These are phyloP conservation scores for Delonix regia DNA, from an alignment of 306 rosid genomes.

Conservation along the genomic window DNA sequence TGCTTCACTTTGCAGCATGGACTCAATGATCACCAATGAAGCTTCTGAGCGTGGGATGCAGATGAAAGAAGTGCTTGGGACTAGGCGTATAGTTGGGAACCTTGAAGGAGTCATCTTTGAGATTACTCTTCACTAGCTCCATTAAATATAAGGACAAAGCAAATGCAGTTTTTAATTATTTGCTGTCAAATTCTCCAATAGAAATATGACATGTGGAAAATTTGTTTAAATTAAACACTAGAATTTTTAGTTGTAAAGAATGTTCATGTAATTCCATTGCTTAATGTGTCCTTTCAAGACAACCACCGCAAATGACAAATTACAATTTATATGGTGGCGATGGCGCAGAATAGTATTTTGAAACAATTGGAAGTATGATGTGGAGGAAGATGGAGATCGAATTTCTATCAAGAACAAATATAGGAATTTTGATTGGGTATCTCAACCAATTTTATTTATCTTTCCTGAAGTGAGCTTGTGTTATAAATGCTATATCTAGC, in stretches of 20 bases:
- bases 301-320: no score
- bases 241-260: background rate
- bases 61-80: conserved; percentile 75
- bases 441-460: background rate
- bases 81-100: conserved; percentile 57
- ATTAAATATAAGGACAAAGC: background rate
- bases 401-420: background rate
- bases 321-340: background rate
- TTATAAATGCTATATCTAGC: background rate
- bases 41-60: conserved; percentile 61
- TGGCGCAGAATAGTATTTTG: background rate
- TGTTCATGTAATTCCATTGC: background rate
- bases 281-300: background rate
- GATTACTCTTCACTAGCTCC: conserved; percentile 54
- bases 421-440: background rate
- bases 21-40: conserved; percentile 60
- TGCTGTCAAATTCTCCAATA: background rate
- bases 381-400: background rate
- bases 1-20: conserved; percentile 60
- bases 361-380: background rate
- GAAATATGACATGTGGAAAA: background rate
- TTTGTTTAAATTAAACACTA: background rate
- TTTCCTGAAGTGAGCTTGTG: background rate
- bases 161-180: background rate
- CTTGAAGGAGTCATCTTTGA: conserved; percentile 83